A percentile compares a stretch with the other conserved stretches of the same genome.
phyloP scores from a whole-genome alignment of 2,329 filamentous ascomycete species.

The Niveomyces coronatus region DNA sequence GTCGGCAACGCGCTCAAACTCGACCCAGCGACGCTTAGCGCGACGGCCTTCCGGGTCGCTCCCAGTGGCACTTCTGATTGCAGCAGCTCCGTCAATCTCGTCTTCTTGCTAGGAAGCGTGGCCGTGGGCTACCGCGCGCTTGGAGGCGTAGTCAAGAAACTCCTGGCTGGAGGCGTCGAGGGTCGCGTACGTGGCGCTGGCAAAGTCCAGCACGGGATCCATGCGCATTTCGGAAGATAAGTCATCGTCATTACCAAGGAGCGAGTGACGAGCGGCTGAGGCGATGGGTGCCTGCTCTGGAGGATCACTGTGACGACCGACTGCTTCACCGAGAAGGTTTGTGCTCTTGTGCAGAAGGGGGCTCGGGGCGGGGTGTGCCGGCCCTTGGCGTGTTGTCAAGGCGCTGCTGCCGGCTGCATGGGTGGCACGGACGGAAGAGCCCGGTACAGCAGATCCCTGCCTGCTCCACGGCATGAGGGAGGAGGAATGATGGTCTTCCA shows the following conservation, averaged over 20 bases:
- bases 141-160: slow-evolving; percentile 35
- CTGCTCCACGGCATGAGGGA: slow-evolving; percentile 44
- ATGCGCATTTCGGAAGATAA: slow-evolving; percentile 14
- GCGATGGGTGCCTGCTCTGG: slow-evolving; percentile 12
- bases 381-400: background rate
- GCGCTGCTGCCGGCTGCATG: slow-evolving; percentile 26
- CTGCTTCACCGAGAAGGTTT: slow-evolving; percentile 25
- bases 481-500: slow-evolving; percentile 55
- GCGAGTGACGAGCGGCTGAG: slow-evolving; percentile 9
- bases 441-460: slow-evolving; percentile 32
- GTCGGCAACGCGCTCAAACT: slow-evolving; percentile 62
- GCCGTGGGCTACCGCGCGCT: slow-evolving; percentile 23
- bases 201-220: slow-evolving; percentile 13
- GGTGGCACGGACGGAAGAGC: slow-evolving; percentile 31
- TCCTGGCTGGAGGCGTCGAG: slow-evolving; percentile 36
- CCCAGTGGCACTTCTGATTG: no score
- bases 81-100: no score
- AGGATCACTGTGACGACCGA: slow-evolving; percentile 39
- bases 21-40: slow-evolving; percentile 35
- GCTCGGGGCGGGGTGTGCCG: slow-evolving; percentile 21
- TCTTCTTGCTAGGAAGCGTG: no score
- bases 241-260: background rate
- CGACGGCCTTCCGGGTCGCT: background rate
- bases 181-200: slow-evolving; percentile 15
- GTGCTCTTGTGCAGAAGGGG: slow-evolving; percentile 27